Conservation (phyloP, 257 asterid species). For the Solanum boliviense region DNA sequence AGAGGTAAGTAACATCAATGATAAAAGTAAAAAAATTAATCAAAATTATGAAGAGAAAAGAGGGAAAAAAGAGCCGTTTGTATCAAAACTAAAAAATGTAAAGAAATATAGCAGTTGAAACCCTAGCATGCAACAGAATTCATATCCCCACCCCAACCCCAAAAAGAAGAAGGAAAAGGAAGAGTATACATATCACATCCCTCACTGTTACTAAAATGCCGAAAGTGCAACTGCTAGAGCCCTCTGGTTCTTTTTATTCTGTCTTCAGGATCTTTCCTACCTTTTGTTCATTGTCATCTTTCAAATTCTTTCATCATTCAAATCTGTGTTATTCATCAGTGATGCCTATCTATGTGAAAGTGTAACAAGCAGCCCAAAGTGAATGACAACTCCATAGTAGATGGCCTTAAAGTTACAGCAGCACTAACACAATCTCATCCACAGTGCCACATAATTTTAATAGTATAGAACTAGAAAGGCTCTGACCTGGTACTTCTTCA, state of each 20-base stretch:
- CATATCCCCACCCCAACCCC: background rate
- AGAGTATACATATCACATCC: background rate
- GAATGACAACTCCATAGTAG: background rate
- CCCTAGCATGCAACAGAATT: background rate
- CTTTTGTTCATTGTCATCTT: background rate
- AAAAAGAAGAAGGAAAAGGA: background rate
- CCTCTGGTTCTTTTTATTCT: background rate
- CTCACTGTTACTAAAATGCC: background rate
- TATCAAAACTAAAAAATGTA: background rate
- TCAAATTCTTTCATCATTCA: background rate
- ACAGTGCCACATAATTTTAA: background rate
- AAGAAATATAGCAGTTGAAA: background rate
- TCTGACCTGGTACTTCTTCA: conserved; percentile 65
- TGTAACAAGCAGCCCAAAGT: background rate
- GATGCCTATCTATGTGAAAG: background rate
- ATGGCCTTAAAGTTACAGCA: background rate
- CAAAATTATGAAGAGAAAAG: background rate
- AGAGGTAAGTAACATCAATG: background rate
- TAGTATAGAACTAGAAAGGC: background rate
- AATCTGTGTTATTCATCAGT: background rate
- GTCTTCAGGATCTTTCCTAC: background rate
- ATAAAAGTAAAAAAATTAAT: background rate
- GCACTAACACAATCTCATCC: background rate
- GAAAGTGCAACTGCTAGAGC: background rate
- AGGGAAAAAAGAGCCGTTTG: background rate